Percentiles rank a stretch among this genome's conserved stretches.
phyloP scores from a whole-genome alignment of 345 rosid genomes.

The Euphorbia tirucalli region DNA sequence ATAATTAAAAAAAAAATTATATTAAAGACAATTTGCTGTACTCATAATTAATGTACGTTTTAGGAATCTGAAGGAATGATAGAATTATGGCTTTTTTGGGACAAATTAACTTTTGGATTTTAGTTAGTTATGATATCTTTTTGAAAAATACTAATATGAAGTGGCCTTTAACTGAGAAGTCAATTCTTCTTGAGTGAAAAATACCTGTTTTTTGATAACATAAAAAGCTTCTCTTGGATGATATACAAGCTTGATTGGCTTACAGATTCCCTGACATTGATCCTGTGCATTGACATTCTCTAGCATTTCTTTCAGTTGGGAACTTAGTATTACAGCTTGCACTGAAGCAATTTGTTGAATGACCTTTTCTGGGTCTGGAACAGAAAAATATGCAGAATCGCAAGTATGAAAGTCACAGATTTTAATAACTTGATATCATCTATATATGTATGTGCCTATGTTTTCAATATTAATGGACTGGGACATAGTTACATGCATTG shows the following conservation, averaged over 20 bases:
- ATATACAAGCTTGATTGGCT: conserved; percentile 64
- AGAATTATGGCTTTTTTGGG: background rate
- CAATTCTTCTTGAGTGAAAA: background rate
- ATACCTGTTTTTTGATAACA: conserved; percentile 70
- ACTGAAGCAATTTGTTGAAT: conserved; percentile 61
- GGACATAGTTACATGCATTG: background rate
- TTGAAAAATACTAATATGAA: conserved; percentile 3
- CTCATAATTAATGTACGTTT: background rate
- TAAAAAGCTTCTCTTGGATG: conserved; percentile 74
- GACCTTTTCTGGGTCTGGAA: conserved; percentile 58
- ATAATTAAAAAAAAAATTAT: too few relatives aligned
- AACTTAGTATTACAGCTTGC: conserved; percentile 66
- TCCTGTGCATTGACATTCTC: conserved; percentile 42
- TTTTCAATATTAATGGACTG: background rate
- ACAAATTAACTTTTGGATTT: background rate
- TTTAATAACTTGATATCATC: background rate
- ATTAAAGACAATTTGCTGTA: too few relatives aligned
- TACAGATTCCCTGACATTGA: conserved; percentile 38
- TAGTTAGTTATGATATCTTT: background rate
- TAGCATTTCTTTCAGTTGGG: conserved; percentile 75
- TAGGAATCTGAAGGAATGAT: background rate
- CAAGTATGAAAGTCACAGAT: background rate
- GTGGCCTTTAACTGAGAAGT: background rate
- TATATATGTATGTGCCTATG: background rate
- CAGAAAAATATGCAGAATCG: conserved; percentile 15